Percentiles rank a stretch among this genome's conserved stretches.
phyloP scores from a whole-genome alignment of 176 grass and related monocot genomes.

The barley (Hordeum vulgare) region DNA sequence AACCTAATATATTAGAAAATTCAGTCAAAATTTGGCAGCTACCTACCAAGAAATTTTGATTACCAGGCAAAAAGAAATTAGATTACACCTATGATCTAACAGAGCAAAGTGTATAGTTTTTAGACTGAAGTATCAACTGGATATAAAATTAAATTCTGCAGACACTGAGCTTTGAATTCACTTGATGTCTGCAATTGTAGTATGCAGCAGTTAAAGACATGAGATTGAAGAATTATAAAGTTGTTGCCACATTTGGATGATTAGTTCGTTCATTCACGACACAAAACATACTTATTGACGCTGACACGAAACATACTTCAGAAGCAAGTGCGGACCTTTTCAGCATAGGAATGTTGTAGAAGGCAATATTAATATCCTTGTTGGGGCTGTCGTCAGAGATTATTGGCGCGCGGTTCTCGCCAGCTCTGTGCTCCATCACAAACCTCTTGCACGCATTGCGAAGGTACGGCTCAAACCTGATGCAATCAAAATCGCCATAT shows the following conservation, averaged over 20 bases:
- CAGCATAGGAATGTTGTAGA: conserved; percentile 84
- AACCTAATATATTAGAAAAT: conserved; percentile 39
- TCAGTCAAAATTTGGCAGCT: not conserved
- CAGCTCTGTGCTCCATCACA: conserved; percentile 58
- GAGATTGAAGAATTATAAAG: not conserved
- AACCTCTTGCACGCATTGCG: conserved; percentile 93
- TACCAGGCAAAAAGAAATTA: not conserved
- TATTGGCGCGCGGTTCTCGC: conserved; percentile 60
- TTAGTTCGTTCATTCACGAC: not conserved
- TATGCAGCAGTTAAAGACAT: not conserved
- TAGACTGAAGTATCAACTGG: not conserved
- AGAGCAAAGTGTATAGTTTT: not conserved
- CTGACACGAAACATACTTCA: not conserved
- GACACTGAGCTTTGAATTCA: not conserved
- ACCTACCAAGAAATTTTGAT: not conserved
- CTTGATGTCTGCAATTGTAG: not conserved
- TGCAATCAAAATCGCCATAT: not conserved
- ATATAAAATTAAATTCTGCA: not conserved
- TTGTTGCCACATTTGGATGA: not conserved
- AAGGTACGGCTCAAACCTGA: conserved; percentile 82
- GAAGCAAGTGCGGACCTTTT: conserved; percentile 42
- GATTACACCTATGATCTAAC: not conserved
- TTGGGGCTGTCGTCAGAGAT: conserved; percentile 87
- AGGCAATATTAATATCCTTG: conserved; percentile 85
- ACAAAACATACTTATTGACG: not conserved